phyloP scores from a whole-genome alignment of 768 basidiomycete genomes.

The Boletus rufocinnamomeus region DNA sequence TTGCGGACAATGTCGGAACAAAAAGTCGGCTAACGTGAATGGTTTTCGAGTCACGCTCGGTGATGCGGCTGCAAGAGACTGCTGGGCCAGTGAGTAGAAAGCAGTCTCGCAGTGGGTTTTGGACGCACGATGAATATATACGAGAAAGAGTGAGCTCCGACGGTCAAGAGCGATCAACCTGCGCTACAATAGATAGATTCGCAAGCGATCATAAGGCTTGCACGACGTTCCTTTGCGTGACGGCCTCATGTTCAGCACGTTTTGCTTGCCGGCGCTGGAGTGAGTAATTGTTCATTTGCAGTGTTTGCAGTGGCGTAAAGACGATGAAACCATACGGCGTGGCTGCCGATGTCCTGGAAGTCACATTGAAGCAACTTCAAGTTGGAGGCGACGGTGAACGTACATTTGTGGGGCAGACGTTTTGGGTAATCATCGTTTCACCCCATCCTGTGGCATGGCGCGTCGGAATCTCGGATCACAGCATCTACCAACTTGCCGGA shows the following conservation, averaged over 20 bases:
- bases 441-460: neutral
- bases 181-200: constrained; percentile 24
- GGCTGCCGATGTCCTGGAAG: neutral
- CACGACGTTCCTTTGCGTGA: constrained; percentile 20
- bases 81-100: constrained; percentile 11
- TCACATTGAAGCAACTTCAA: neutral
- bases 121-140: constrained; percentile 30
- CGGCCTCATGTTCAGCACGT: constrained; percentile 37
- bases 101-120: constrained; percentile 9
- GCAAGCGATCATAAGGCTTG: constrained; percentile 27
- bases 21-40: constrained; percentile 13
- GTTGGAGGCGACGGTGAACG: neutral
- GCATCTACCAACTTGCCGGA: neutral
- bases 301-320: constrained; percentile 23
- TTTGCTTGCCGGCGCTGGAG: constrained; percentile 32
- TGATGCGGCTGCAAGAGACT: constrained; percentile 11
- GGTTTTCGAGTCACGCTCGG: constrained; percentile 12
- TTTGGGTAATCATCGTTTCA: neutral
- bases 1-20: constrained; percentile 31
- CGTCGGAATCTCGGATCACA: neutral
- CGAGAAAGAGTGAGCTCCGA: constrained; percentile 25
- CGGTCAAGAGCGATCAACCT: constrained; percentile 27
- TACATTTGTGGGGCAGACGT: neutral
- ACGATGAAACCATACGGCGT: constrained; percentile 18
- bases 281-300: constrained; percentile 32